A percentile compares a stretch with the other conserved stretches of the same genome.
These are phyloP conservation scores for Vitis amurensis DNA, from an alignment of 164 flowering plant species.

Conservation along the genomic window DNA sequence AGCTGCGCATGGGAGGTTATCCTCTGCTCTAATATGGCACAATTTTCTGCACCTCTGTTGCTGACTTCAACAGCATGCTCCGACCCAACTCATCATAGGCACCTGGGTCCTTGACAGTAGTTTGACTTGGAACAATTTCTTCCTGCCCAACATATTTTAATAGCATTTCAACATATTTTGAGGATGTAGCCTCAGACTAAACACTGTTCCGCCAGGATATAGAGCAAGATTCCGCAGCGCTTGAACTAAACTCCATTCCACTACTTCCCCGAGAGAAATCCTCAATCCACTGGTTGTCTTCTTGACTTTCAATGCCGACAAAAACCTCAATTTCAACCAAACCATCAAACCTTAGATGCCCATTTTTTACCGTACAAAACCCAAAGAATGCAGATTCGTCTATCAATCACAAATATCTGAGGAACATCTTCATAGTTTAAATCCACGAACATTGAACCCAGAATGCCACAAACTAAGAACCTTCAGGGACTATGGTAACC, in stretches of 20 bases:
- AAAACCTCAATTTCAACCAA: constrained; percentile 45
- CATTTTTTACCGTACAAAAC: too few species aligned
- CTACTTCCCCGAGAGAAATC: constrained; percentile 56
- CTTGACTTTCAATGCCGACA: too few species aligned
- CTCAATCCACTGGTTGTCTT: too few species aligned
- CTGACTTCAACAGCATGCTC: constrained; percentile 16
- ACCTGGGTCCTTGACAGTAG: constrained; percentile 8
- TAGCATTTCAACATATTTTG: too few species aligned
- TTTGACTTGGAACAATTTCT: too few species aligned
- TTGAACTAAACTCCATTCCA: constrained; percentile 33
- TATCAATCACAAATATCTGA: too few species aligned
- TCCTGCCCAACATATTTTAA: too few species aligned
- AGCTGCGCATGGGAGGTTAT: constrained; percentile 1
- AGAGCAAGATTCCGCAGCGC: constrained; percentile 9
- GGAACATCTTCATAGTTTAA: too few species aligned
- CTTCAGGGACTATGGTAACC: too few species aligned
- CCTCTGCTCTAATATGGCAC: constrained; percentile 8
- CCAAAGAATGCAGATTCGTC: too few species aligned
- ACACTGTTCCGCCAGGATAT: constrained; percentile 66
- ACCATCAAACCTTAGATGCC: constrained; percentile 68
- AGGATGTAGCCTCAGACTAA: constrained; percentile 46
- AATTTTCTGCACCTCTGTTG: constrained; percentile 3
- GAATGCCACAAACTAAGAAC: too few species aligned
- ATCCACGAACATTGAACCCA: too few species aligned
- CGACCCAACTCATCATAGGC: constrained; percentile 40